Base-by-base conservation (phyloP, 306 rosid species). In the Styphnolobium japonicum region DNA sequence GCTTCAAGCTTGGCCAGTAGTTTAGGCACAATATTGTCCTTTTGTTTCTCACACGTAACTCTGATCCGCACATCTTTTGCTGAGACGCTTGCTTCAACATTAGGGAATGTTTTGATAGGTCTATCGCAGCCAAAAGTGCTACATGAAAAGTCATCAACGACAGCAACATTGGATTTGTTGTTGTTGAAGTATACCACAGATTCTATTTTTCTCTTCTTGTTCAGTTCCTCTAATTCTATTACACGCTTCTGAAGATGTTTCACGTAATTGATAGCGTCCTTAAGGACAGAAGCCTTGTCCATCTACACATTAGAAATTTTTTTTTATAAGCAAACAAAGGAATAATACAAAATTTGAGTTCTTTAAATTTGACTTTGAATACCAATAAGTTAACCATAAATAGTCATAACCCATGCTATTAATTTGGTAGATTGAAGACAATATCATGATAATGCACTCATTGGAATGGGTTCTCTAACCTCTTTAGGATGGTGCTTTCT, bases 1-100 rank as follows among this genome's bases (percentile, higher is more conserved):
- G 74, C 60, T 46, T 68, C 16, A 46, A 68, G 25, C 58, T 45
- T 68, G n/a, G 60, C 60, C 74, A 68, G 15, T n/a, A 68, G 2
- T 2, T 46, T 46, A 4, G 4, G 9, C 4, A 68, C 16, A 46
- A 45, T 27, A n/a, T n/a, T n/a, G 43, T 27, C 15, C 58, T 29
- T 45, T 46, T 29, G 25, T n/a, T 27, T 45, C 57, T 68, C 42
- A 68, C 74, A 68, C 29, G 16, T n/a, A 27, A 68, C 74, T 67
- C 40, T 43, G 8, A 67, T 67, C 4, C 43, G 57, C 0, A 67
- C 73, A 45, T 67, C 72, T 21, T 66, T 66, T 66, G 19, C 53
- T 66, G 36, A 43, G 1, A 66, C 21, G 15, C 55, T 66, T 5
- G 72, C 72, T 66, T 66, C 53, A 2, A 66, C 36, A 11, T 39